These are phyloP conservation scores for Aspergillus ostianus DNA, from an alignment of 495 filamentous ascomycete species.

Conservation along the genomic window DNA sequence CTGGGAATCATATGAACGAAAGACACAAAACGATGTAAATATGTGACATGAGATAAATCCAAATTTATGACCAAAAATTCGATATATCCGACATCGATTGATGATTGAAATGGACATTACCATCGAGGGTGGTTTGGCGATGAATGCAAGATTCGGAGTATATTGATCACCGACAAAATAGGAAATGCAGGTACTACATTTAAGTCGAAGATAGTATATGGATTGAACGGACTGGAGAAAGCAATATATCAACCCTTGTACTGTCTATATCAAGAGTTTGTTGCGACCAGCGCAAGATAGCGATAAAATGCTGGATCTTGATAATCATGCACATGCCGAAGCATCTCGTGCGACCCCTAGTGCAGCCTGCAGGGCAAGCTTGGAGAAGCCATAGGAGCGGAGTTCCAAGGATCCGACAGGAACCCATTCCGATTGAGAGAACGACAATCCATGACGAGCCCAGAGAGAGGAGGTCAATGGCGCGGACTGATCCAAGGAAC, in stretches of 20 bases:
- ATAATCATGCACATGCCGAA: slow-evolving; percentile 19
- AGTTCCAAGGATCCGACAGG: background rate
- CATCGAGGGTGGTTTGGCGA: background rate
- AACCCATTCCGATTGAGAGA: background rate
- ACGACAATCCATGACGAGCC: background rate
- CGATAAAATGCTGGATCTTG: background rate
- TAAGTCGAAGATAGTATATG: background rate
- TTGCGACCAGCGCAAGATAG: background rate
- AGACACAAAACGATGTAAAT: slow-evolving; percentile 32
- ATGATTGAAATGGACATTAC: background rate
- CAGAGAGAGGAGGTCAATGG: background rate
- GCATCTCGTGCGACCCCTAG: slow-evolving; percentile 18
- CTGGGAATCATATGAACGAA: slow-evolving; percentile 11
- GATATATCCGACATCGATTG: background rate
- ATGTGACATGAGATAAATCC: slow-evolving; percentile 16
- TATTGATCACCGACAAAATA: background rate
- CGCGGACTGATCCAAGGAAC: background rate
- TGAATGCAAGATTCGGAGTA: background rate
- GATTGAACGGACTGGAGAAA: background rate
- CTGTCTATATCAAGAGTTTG: background rate
- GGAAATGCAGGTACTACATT: background rate
- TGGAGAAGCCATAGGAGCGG: background rate
- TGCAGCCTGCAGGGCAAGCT: slow-evolving; percentile 14
- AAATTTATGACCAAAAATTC: background rate
- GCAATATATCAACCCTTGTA: too few relatives aligned